A percentile compares a stretch with the other conserved stretches of the same genome.
Evolutionary conservation across 2,329 filamentous ascomycete genomes (phyloP).

Genomic region (Aureobasidium mangrovei): DNA sequence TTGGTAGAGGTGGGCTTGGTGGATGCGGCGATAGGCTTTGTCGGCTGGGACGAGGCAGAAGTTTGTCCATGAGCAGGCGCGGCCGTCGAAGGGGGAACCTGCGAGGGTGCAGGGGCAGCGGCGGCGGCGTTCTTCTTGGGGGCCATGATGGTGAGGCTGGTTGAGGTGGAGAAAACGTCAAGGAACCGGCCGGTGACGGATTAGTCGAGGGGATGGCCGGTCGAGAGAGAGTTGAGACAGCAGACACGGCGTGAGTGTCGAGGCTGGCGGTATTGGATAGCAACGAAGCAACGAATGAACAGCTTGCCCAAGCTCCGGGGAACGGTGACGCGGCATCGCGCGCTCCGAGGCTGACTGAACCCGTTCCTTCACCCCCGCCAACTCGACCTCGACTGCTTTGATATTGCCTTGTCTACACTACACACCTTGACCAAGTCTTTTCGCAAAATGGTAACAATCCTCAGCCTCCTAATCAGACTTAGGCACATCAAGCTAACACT

Average conservation of each 20-base stretch:
- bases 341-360: background rate
- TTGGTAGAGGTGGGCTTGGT: constrained; percentile 20
- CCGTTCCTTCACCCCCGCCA: background rate
- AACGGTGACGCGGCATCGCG: constrained; percentile 4
- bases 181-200: background rate
- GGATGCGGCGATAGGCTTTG: constrained; percentile 18
- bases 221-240: background rate
- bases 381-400: background rate
- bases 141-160: constrained; percentile 19
- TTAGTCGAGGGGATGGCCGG: background rate
- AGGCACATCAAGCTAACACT: background rate
- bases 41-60: constrained; percentile 19
- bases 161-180: background rate
- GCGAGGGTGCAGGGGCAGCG: constrained; percentile 20
- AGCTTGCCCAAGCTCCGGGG: constrained; percentile 5
- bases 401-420: background rate
- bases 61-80: constrained; percentile 18
- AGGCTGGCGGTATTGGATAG: background rate
- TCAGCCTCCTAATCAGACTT: background rate
- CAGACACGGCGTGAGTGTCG: background rate
- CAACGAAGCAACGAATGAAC: background rate
- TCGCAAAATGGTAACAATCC: background rate
- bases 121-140: constrained; percentile 22
- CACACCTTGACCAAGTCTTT: background rate
- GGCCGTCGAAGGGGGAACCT: constrained; percentile 19